phyloP scores from a whole-genome alignment of 495 filamentous ascomycete species.

The Neurospora intermedia region DNA sequence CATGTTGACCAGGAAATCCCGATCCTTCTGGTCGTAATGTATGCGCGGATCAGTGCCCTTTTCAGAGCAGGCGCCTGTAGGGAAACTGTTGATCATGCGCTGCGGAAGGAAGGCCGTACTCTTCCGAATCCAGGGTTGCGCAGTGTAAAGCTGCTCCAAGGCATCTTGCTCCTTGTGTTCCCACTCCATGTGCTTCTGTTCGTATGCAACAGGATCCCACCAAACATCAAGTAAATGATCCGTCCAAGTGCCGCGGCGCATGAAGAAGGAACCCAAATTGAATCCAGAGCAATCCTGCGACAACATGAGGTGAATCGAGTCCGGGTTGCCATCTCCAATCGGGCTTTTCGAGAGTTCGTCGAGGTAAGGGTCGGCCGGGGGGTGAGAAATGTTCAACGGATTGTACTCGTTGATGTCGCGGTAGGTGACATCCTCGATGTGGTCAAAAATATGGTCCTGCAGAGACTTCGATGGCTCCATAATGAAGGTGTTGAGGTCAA shows the following conservation, averaged over 20 bases:
- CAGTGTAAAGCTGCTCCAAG: conserved; percentile 80
- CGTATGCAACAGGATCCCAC: conserved; percentile 98
- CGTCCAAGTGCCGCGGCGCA: conserved; percentile 74
- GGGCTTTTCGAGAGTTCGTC: conserved; percentile 60
- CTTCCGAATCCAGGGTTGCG: conserved; percentile 86
- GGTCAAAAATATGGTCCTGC: conserved; percentile 79
- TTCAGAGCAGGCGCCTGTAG: conserved; percentile 72
- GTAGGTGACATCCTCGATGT: conserved; percentile 66
- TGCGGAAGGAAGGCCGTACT: conserved; percentile 86
- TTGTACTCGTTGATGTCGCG: conserved; percentile 96
- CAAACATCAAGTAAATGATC: conserved; percentile 90
- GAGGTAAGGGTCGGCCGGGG: conserved; percentile 58
- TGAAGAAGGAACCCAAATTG: conserved; percentile 93
- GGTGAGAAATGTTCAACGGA: conserved; percentile 86
- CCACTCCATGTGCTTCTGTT: conserved; percentile 99
- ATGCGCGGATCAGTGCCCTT: conserved; percentile 60
- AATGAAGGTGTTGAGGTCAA: conserved; percentile 94
- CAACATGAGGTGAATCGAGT: conserved; percentile 77
- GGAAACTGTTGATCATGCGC: conserved; percentile 89
- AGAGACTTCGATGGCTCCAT: conserved; percentile 94
- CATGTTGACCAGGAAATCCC: conserved; percentile 98
- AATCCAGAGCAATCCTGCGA: conserved; percentile 95
- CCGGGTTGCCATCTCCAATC: conserved; percentile 58
- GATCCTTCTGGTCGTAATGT: conserved; percentile 76
- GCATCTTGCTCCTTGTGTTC: conserved; percentile 98